A percentile compares a stretch with the other conserved stretches of the same genome.
phyloP scores from a whole-genome alignment of 169 alveolate genomes.

The Plasmodium cynomolgi region DNA sequence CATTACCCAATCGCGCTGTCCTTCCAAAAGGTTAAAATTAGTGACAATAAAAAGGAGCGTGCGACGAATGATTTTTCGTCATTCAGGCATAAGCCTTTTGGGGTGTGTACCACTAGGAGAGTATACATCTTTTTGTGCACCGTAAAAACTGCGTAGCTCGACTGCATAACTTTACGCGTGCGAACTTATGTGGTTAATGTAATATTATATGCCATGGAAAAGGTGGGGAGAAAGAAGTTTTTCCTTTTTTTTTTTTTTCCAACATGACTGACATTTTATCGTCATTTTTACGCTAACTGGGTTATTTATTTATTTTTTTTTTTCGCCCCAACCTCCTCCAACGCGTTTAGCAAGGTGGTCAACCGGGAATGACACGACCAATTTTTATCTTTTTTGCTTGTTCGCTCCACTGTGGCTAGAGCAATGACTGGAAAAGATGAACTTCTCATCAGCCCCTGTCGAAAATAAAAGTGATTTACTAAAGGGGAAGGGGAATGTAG shows the following conservation, averaged over 20 bases:
- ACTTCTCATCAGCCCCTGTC: slow-evolving; percentile 5
- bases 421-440: slow-evolving; percentile 9
- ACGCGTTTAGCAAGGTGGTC: not conserved
- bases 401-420: not conserved
- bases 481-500: slow-evolving; percentile 38
- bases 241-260: not conserved
- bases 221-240: not conserved
- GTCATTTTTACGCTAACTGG: not conserved
- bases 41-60: not conserved
- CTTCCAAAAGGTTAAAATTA: not conserved
- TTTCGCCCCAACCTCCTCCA: not conserved
- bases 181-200: not conserved
- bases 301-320: not conserved
- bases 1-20: not conserved
- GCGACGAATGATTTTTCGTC: not conserved
- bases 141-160: not conserved
- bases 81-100: not conserved
- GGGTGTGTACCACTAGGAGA: not conserved
- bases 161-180: not conserved
- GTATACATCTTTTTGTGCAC: not conserved
- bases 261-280: not conserved
- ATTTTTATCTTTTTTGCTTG: not conserved
- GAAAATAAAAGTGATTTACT: slow-evolving; percentile 38
- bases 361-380: not conserved
- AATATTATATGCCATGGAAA: not conserved